phyloP scores from a whole-genome alignment of 164 flowering plant genomes.

The Vitis riparia region DNA sequence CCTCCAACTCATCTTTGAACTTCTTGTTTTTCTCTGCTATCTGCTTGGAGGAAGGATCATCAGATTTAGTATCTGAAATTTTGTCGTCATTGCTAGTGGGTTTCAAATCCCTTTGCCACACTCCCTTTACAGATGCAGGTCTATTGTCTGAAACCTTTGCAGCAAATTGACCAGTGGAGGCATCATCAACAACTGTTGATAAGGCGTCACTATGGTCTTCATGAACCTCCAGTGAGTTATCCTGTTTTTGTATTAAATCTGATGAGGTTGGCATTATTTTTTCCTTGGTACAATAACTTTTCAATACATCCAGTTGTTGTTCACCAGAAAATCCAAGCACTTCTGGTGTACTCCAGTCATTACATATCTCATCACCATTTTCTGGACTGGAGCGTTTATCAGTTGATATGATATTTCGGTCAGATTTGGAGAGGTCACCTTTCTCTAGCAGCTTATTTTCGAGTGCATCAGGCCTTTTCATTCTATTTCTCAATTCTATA shows the following conservation, averaged over 20 bases:
- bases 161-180: too few relatives aligned
- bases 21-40: background rate
- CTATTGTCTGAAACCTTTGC: background rate
- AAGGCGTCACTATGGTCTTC: background rate
- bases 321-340: background rate
- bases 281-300: background rate
- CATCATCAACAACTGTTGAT: background rate
- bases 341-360: background rate
- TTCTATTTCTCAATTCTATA: background rate
- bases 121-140: background rate
- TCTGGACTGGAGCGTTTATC: slow-evolving; percentile 2
- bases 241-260: slow-evolving; percentile 7
- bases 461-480: background rate
- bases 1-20: background rate
- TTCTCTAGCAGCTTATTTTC: slow-evolving; percentile 8
- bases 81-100: background rate
- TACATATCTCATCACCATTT: background rate
- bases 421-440: background rate
- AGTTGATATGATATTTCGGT: slow-evolving; percentile 3
- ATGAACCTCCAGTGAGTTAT: background rate
- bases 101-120: background rate
- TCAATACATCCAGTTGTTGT: background rate
- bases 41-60: background rate
- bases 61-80: background rate
- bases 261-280: background rate